These are phyloP conservation scores for Fusarium mundagurra DNA, from an alignment of 2,329 filamentous ascomycete genomes.

Conservation along the genomic window DNA sequence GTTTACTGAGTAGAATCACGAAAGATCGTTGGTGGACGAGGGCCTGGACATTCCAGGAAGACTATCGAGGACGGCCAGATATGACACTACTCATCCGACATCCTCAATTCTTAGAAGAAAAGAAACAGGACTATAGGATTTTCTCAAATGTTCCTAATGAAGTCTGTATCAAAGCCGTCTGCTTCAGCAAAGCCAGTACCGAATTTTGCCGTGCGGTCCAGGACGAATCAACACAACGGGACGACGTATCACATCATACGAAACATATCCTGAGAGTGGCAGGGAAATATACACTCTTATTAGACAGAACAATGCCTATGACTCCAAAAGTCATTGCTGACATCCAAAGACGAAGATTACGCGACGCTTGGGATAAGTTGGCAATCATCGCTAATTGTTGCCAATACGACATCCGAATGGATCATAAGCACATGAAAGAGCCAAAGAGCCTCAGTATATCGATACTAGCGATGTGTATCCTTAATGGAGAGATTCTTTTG, in stretches of 20 bases:
- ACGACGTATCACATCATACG: neutral
- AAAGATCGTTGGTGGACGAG: conserved; percentile 3
- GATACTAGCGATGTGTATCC: neutral
- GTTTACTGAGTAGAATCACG: neutral
- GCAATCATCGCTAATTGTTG: conserved; percentile 5
- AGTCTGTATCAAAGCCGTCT: neutral
- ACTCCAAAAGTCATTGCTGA: neutral
- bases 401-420: neutral
- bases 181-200: neutral
- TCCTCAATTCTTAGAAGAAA: neutral
- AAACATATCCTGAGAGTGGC: neutral
- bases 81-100: neutral
- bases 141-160: neutral
- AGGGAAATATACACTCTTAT: neutral
- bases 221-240: neutral
- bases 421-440: neutral
- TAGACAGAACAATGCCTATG: neutral
- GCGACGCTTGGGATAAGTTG: neutral
- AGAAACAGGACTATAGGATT: neutral
- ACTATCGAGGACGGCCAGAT: neutral
- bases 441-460: neutral
- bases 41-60: neutral
- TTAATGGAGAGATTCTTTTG: neutral
- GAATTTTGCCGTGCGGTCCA: neutral
- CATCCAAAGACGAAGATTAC: neutral